Evolutionary conservation across 257 asterid genomes (phyloP), one percentile per base, ranked within the genome.

Genomic region (Penstemon newberryi): DNA sequence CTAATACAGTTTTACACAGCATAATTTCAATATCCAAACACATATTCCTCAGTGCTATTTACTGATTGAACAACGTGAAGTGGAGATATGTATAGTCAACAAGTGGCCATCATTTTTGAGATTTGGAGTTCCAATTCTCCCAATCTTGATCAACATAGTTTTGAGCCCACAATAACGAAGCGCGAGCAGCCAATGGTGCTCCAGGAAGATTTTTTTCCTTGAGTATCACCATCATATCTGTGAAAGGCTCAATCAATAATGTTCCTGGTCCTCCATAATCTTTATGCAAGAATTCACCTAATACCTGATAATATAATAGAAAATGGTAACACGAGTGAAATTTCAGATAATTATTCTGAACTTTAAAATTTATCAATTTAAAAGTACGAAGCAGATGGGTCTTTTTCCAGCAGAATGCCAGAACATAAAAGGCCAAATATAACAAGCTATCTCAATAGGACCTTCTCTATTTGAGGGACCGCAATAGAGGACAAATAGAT

Each of bases 201-300:
- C 13, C 12, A 3, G 75, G 84, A 55, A 82, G 81, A 46, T 79
- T 49, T 72, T 72, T 72, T 42, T 50, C 36, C 58, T 33, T 33
- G 36, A 63, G 78, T 1, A 39, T 77, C 70, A 77, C 65, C 83
- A 79, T 75, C 77, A 77, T 75, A 61, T 78, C 73, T 7, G 82
- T 80, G 69, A 84, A 81, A 63, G 89, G 86, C 60, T 75, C 81
- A 56, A 83, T 77, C 58, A 18, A 36, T 60, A 77, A 75, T 36
- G 91, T 78, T 66, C 84, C 82, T 3, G 80, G 83, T 51, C 85
- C 87, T 69, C 84, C 87, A 53, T 78, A 80, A 5, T 80, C 85
- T 41, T 36, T 45, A 73, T 57, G 79, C 81, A 82, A 9, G 70
- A 82, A 84, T 44, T 82, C 78, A 53, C 72, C 62, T 56, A 79